Percentiles rank a stretch among this genome's conserved stretches.
Conservation (phyloP, 1,284 basidiomycete genomes). For the Rhodotorula mucilaginosa region DNA sequence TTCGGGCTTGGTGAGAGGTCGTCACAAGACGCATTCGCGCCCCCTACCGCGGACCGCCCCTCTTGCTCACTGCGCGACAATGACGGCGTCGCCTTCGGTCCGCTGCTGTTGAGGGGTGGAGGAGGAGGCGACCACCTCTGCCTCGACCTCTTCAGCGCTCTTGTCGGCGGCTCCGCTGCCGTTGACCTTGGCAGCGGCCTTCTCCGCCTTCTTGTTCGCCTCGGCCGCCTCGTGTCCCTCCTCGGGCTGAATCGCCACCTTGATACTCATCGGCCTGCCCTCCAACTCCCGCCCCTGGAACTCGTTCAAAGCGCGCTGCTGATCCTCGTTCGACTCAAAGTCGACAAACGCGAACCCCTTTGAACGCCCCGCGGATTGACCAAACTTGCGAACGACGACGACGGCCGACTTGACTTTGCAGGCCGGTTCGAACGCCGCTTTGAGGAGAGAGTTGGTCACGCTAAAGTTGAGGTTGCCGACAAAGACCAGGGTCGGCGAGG, state of each 20-base stretch:
- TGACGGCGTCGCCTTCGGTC: slow-evolving; percentile 29
- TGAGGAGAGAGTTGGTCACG: slow-evolving; percentile 74
- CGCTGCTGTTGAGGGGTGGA: not conserved
- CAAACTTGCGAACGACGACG: slow-evolving; percentile 78
- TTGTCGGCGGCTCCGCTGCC: not conserved
- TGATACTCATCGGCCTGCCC: slow-evolving; percentile 71
- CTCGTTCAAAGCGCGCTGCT: slow-evolving; percentile 80
- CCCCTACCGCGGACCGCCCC: not conserved
- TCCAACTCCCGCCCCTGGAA: slow-evolving; percentile 83
- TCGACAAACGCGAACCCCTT: slow-evolving; percentile 98
- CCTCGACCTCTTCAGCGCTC: not conserved
- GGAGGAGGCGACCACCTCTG: not conserved
- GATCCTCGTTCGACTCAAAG: slow-evolving; percentile 86
- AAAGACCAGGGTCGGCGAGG: slow-evolving; percentile 80
- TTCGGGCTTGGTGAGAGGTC: no score
- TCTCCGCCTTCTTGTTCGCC: slow-evolving; percentile 1
- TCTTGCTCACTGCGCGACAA: slow-evolving; percentile 29
- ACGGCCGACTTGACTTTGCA: slow-evolving; percentile 77
- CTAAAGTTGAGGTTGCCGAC: slow-evolving; percentile 93
- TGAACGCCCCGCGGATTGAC: slow-evolving; percentile 67
- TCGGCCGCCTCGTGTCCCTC: slow-evolving; percentile 12
- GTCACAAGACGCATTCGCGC: no score
- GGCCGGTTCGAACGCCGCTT: slow-evolving; percentile 68
- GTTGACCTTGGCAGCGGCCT: not conserved
- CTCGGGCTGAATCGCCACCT: slow-evolving; percentile 39